These are phyloP conservation scores for Arthroderma uncinatum DNA, from an alignment of 2,329 filamentous ascomycete genomes.

Conservation along the genomic window DNA sequence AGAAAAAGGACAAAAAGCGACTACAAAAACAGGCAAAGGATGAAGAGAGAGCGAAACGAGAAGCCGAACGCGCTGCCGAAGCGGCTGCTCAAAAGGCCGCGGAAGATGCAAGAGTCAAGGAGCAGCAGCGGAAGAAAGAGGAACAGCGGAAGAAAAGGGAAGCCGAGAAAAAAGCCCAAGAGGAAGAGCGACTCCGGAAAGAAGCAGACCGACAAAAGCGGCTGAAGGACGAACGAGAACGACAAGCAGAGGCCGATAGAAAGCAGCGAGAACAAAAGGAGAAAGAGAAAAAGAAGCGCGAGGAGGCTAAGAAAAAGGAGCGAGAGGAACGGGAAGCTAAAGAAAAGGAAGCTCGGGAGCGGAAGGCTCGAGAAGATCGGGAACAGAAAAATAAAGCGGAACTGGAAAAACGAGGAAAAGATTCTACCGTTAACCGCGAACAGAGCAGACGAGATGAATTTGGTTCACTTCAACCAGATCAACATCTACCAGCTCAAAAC, in stretches of 20 bases:
- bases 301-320: slow-evolving; percentile 65
- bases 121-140: slow-evolving; percentile 70
- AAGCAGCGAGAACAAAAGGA: slow-evolving; percentile 72
- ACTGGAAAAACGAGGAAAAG: slow-evolving; percentile 41
- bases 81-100: slow-evolving; percentile 64
- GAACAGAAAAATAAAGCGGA: slow-evolving; percentile 43
- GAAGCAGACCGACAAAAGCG: slow-evolving; percentile 74
- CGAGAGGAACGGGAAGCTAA: slow-evolving; percentile 49
- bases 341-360: slow-evolving; percentile 66
- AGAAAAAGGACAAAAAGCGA: slow-evolving; percentile 86
- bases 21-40: slow-evolving; percentile 78
- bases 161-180: slow-evolving; percentile 76
- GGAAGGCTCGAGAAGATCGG: slow-evolving; percentile 50
- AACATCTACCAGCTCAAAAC: slow-evolving; percentile 14
- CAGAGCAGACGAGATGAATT: slow-evolving; percentile 36
- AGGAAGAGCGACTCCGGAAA: slow-evolving; percentile 74
- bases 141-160: slow-evolving; percentile 88
- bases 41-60: slow-evolving; percentile 79
- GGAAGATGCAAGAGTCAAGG: slow-evolving; percentile 68
- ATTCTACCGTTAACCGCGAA: slow-evolving; percentile 34
- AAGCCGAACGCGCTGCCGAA: slow-evolving; percentile 80
- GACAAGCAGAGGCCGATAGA: slow-evolving; percentile 72
- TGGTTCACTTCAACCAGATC: slow-evolving; percentile 16
- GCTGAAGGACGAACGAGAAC: slow-evolving; percentile 72
- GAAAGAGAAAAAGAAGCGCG: slow-evolving; percentile 64